Base-by-base conservation (phyloP, 2,329 filamentous ascomycete genomes). In the Calonectria pteridis region DNA sequence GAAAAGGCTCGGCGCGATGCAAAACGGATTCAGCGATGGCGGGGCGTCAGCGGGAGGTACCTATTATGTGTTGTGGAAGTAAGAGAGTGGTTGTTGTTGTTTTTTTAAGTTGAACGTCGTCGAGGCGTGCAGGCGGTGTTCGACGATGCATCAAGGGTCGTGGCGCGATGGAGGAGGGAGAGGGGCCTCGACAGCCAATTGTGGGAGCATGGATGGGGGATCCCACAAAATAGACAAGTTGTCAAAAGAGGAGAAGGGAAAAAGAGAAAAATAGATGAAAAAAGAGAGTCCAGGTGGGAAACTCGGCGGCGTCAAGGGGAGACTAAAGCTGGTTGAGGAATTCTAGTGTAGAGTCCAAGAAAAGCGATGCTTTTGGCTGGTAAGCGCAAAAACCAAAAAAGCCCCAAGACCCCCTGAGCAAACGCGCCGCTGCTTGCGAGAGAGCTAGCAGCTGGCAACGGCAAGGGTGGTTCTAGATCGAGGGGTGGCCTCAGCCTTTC, bases 81-180 rank as follows among this genome's bases (percentile, higher is more conserved):
- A 66, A 49, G 40, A 49, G 13, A 35, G 23, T 49, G 43, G 43
- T 46, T 43, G 40, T 43, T 40, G 35, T 16, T 37, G 14, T 33
- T 53, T 20, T 33, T 29, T 68, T 33, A 53, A 59, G 69, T 65
- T 69, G 70, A 55, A 55, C 13, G 55, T 63, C 66, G 55, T 53
- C 64, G 70, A 58, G 62, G 62, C 40, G 63, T 66, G 67, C 26
- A 63, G 63, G 46, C 71, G 35, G 73, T 71, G 64, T 76, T 79
- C 75, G 76, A 76, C 73, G 76, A 81, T 75, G 80, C 82, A 82
- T 83, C 77, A 83, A 83, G 77, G 71, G 72, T 73, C 71, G 64
- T 72, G 68, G 73, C 71, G 81, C 75, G 74, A 78, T 73, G 78
- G 65, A 73, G 73, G 68, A 49, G 70, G 69, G 33, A 53, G 70